Conservation (phyloP, 331 rosid species). For the Erythrophleum ivorense region DNA sequence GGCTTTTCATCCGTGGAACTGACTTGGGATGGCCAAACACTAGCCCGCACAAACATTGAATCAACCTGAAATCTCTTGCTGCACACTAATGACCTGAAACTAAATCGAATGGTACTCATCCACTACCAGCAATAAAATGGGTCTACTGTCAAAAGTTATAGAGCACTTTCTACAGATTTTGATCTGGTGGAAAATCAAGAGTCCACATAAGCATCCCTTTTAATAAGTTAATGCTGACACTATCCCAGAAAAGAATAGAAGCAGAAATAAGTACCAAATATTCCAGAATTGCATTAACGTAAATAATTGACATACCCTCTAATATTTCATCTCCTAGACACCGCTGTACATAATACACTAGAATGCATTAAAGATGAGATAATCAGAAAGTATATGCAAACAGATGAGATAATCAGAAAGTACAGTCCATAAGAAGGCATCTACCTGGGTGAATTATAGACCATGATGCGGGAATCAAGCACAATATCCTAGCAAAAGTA, state of each 20-base stretch:
- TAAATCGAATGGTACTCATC: not conserved
- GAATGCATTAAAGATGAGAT: not conserved
- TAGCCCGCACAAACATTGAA: not conserved
- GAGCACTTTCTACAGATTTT: not conserved
- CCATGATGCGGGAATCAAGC: not conserved
- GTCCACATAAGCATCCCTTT: not conserved
- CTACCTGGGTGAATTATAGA: conserved; percentile 32
- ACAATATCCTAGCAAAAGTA: not conserved
- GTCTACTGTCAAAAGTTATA: not conserved
- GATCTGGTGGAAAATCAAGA: not conserved
- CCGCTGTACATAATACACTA: not conserved
- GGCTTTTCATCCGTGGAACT: not conserved
- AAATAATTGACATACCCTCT: not conserved
- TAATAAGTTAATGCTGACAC: not conserved
- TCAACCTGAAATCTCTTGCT: not conserved
- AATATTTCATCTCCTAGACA: not conserved
- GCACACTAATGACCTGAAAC: not conserved
- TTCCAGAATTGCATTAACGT: not conserved
- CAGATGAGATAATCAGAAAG: not conserved
- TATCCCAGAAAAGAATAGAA: not conserved
- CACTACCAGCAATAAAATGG: too few relatives aligned
- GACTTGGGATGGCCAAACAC: not conserved
- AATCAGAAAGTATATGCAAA: not conserved
- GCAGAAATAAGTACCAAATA: not conserved
- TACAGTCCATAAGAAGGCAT: not conserved